Evolutionary conservation across 768 basidiomycete genomes (phyloP).

Genomic region (Mycena amicta): DNA sequence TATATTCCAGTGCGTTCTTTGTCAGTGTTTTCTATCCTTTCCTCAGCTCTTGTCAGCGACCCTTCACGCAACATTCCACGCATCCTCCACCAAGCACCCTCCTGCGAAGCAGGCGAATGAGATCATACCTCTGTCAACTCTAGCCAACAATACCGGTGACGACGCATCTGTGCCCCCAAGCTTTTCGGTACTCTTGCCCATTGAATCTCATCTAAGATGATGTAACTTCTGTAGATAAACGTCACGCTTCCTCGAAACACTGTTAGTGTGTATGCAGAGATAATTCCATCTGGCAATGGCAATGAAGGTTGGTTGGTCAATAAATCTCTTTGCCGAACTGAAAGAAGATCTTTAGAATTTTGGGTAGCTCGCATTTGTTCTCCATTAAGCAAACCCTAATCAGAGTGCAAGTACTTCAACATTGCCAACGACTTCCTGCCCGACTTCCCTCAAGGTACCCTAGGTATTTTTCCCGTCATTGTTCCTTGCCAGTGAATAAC

Average conservation of each 20-base stretch:
- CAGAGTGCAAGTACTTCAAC: constrained; percentile 61
- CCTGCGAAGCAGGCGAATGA: constrained; percentile 61
- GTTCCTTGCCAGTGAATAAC: background rate
- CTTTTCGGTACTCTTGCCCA: constrained; percentile 53
- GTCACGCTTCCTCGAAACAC: constrained; percentile 73
- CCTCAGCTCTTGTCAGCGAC: constrained; percentile 44
- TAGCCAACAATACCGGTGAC: constrained; percentile 64
- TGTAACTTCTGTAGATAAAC: constrained; percentile 46
- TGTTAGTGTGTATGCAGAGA: constrained; percentile 66
- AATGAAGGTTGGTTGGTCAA: constrained; percentile 30
- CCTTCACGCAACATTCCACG: constrained; percentile 72
- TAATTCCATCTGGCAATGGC: constrained; percentile 66
- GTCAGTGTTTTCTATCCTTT: background rate
- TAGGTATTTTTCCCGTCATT: background rate
- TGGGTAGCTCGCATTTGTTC: constrained; percentile 51
- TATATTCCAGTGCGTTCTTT: constrained; percentile 70
- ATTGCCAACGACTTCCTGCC: constrained; percentile 59
- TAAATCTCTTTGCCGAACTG: background rate
- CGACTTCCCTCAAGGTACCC: constrained; percentile 50
- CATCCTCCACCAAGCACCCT: constrained; percentile 57
- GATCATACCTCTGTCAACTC: constrained; percentile 71
- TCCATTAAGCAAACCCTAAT: background rate
- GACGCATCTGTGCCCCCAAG: constrained; percentile 76
- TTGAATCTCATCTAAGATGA: background rate
- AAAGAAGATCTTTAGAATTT: constrained; percentile 48